phyloP scores from a whole-genome alignment of 2,329 filamentous ascomycete genomes.

The Atkinsonella hypoxylon region DNA sequence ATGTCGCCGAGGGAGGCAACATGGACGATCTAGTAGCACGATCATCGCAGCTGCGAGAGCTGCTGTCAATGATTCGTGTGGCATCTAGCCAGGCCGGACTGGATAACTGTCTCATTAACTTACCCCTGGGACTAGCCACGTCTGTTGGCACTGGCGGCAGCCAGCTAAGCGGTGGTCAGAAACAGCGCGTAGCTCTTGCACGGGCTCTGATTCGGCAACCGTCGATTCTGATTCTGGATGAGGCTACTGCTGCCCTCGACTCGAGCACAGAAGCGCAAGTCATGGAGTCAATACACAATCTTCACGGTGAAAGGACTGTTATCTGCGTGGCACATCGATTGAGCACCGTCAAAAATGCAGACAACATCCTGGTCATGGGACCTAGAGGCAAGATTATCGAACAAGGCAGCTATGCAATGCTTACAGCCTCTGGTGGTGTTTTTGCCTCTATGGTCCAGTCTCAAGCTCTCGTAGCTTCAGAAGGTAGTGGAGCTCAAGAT shows the following conservation, averaged over 20 bases:
- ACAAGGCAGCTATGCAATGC: neutral
- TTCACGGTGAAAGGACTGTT: slow-evolving; percentile 13
- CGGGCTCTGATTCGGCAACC: slow-evolving; percentile 48
- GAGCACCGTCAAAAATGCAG: slow-evolving; percentile 5
- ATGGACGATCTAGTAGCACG: neutral
- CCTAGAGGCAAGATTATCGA: slow-evolving; percentile 7
- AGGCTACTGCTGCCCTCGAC: slow-evolving; percentile 48
- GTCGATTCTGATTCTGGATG: slow-evolving; percentile 52
- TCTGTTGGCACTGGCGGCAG: slow-evolving; percentile 22
- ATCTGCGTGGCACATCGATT: slow-evolving; percentile 4
- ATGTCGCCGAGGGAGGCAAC: neutral
- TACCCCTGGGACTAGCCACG: neutral
- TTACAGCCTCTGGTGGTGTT: neutral
- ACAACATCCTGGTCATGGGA: slow-evolving; percentile 21
- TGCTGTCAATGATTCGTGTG: neutral
- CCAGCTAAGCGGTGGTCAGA: slow-evolving; percentile 42
- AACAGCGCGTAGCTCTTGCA: slow-evolving; percentile 50
- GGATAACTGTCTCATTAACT: neutral
- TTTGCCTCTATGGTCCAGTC: neutral
- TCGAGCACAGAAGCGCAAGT: slow-evolving; percentile 29
- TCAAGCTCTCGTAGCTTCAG: neutral
- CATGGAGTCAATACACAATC: slow-evolving; percentile 27
- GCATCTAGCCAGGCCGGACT: neutral
- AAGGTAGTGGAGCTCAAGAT: neutral
- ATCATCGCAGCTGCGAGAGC: neutral